Base-by-base conservation (phyloP, 2,329 filamentous ascomycete genomes). In the Elsinoe batatas region DNA sequence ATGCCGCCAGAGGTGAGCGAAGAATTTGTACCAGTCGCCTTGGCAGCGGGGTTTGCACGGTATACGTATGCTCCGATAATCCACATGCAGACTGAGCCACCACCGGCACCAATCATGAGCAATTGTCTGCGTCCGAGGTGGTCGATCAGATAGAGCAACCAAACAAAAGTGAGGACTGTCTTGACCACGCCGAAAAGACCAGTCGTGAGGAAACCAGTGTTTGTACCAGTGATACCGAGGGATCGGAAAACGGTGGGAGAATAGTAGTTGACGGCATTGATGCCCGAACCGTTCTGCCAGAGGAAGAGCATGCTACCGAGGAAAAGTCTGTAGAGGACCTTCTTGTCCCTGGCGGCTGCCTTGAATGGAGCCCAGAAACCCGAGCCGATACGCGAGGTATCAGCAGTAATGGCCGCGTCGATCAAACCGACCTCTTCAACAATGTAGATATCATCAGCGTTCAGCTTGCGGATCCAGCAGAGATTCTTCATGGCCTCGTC, bases 211-310 rank as follows among this genome's bases (percentile, higher is more conserved):
- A 85, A 75, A 11, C 76, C 75, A 3, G 76, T 77, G 54, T 78
- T 84, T 20, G 78, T 80, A 4, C 80, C 79, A 0, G 69, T 76
- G 12, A 87, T 72, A 12, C 84, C 83, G 38, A 87, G 79, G 11
- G 76, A 79, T 58, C 77, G 77, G 74, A 89, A 88, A 8, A 88
- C 79, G 0, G 79, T 84, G 0, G 85, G 84, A 1, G 74, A 77
- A 69, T 85, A 88, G 71, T 88, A 89, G 73, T 88, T 89, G 72
- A 87, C 83, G 17, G 85, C 85, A 62, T 89, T 89, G 72, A 89
- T 89, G 2, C 86, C 86, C 2, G 74, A 77, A 50, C 83, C 83
- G 63, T 91, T 91, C 69, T 91, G 87, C 77, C 83, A 89, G 54
- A 91, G 73, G 57, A 61, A 61, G 8, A 61, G 57, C 12, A 57